Percentiles rank a stretch among this genome's conserved stretches.
These are phyloP conservation scores for Scopulariopsis brevicaulis DNA, from an alignment of 2,329 filamentous ascomycete genomes.

Conservation along the genomic window DNA sequence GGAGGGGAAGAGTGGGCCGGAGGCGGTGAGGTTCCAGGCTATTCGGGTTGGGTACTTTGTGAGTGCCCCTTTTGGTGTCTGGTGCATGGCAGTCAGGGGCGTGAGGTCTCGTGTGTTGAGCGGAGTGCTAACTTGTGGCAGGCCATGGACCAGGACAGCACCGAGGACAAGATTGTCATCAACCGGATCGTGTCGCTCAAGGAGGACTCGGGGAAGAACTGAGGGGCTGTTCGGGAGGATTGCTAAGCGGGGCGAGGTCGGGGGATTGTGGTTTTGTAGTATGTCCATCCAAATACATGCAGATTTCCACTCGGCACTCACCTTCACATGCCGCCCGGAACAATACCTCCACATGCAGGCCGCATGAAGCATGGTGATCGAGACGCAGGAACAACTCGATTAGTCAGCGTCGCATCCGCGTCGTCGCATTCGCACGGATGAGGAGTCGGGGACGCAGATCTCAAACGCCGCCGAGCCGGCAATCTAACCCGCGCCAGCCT, in stretches of 20 bases:
- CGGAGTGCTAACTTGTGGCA: slow-evolving; percentile 9
- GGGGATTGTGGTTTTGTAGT: no score
- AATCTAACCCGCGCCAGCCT: neutral
- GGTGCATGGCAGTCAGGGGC: no score
- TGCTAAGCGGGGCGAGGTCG: neutral
- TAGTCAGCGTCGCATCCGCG: neutral
- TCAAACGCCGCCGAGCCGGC: neutral
- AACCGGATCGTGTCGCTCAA: slow-evolving; percentile 90
- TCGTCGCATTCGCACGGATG: no score
- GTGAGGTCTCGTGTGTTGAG: neutral
- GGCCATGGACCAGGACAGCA: slow-evolving; percentile 69
- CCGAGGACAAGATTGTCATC: slow-evolving; percentile 68
- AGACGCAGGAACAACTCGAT: neutral
- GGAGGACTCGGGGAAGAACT: slow-evolving; percentile 43
- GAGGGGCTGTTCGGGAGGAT: neutral
- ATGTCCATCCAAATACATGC: neutral
- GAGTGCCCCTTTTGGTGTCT: slow-evolving; percentile 16
- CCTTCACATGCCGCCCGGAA: neutral
- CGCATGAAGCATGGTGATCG: neutral
- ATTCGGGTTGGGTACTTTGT: slow-evolving; percentile 80
- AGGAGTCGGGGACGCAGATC: neutral
- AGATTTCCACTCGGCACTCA: neutral
- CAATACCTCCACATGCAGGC: neutral
- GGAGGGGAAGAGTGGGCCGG: slow-evolving; percentile 55
- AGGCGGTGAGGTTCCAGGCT: slow-evolving; percentile 81